Evolutionary conservation across 139 green algal species (phyloP), one percentile per base, ranked within the genome.

Genomic region (Ettlia oleoabundans): DNA sequence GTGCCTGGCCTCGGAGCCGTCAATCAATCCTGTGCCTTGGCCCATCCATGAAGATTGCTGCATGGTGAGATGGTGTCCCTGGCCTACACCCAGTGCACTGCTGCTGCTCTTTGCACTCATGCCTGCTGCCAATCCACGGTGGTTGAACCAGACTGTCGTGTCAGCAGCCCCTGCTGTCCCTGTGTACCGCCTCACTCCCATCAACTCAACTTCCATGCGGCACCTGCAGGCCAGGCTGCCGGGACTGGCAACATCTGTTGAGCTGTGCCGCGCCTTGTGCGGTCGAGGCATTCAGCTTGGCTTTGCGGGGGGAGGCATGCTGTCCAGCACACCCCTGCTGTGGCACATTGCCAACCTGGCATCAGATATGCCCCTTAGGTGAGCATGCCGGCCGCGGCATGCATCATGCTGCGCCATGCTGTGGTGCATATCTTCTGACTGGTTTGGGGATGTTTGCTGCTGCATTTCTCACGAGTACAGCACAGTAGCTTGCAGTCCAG

Each of bases 341-440:
- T 67, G 58, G 73, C 73, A 80, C 52, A 3, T 80, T 33, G 53
- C 35, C 22, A 80, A 67, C 73, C 58, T 67, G 0, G 52, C 51
- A 0, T 40, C 35, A 5, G 73, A 80, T 19, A 13, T 5, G 37
- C 73, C 73, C 10, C 22, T 69, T 52, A 80, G 73, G 73, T 68
- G 18, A 2, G 52, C 22, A 7, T 5, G 30, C 6, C 2, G n/a
- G 47, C 47, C 47, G 13, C 5, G 15, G 18, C 55, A n/a, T 32
- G 55, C 21, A 28, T 65, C 21, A n/a, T 68, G 15, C 47, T 42
- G 3, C 32, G 38, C 22, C n/a, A 52, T 4, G 24, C 24, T 8
- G 32, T 41, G 62, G 3, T 38, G 62, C n/a, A n/a, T n/a, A n/a
- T n/a, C n/a, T n/a, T n/a, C n/a, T n/a, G n/a, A n/a, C n/a, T n/a